These are phyloP conservation scores for Wallacemonas sp. DNA, from an alignment of 208 protist species.

Conservation along the genomic window DNA sequence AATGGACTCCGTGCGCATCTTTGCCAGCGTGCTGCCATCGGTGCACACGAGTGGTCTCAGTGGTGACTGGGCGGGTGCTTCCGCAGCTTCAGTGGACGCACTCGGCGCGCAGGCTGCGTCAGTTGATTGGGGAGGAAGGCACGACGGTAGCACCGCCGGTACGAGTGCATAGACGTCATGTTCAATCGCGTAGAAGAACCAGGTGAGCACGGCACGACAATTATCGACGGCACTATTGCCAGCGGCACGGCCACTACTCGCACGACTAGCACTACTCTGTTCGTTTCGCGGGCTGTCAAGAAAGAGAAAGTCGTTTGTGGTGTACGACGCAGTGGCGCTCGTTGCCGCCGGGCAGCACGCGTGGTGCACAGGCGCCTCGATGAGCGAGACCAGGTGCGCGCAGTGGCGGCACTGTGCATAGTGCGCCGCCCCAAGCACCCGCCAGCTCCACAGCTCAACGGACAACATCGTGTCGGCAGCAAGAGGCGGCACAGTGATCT, in stretches of 20 bases:
- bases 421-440: constrained; percentile 50
- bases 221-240: not conserved
- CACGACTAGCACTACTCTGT: not conserved
- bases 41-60: not conserved
- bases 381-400: constrained; percentile 44
- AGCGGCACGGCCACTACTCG: not conserved
- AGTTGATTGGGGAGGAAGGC: too few species aligned
- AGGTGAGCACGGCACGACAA: not conserved
- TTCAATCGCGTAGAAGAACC: not conserved
- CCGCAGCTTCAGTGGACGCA: too few species aligned
- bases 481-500: constrained; percentile 18
- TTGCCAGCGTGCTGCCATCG: not conserved
- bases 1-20: constrained; percentile 9
- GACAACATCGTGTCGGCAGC: constrained; percentile 20
- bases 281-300: constrained; percentile 26
- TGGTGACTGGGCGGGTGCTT: too few species aligned
- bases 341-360: not conserved
- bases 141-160: too few species aligned
- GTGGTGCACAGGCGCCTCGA: constrained; percentile 43
- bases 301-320: constrained; percentile 2
- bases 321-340: not conserved
- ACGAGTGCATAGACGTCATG: constrained; percentile 9
- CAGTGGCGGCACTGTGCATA: constrained; percentile 56
- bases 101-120: too few species aligned
- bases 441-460: constrained; percentile 78